phyloP scores from a whole-genome alignment of 2,329 filamentous ascomycete genomes.

The Atkinsonella hypoxylon region DNA sequence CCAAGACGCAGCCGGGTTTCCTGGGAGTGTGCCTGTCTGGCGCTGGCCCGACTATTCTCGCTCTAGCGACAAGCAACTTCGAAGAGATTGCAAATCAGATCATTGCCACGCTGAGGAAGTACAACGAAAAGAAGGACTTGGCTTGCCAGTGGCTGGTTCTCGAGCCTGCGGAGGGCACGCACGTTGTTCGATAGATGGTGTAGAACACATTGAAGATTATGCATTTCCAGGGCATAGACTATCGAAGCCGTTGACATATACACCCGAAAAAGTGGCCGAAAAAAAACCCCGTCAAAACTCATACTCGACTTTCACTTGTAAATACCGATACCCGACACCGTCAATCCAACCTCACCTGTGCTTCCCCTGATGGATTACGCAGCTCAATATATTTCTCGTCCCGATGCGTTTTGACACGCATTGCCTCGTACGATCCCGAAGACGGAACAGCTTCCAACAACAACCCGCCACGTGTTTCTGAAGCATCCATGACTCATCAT shows the following conservation, averaged over 20 bases:
- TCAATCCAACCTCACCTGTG: too few species aligned
- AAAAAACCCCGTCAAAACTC: not conserved
- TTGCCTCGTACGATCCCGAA: constrained; percentile 6
- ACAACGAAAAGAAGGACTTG: constrained; percentile 48
- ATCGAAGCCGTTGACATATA: not conserved
- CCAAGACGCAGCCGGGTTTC: constrained; percentile 73
- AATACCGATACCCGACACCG: not conserved
- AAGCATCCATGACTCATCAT: too few species aligned
- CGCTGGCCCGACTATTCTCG: constrained; percentile 88
- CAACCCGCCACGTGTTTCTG: not conserved
- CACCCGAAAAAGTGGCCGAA: not conserved
- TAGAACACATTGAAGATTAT: not conserved
- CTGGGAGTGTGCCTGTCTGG: constrained; percentile 91
- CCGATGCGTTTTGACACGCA: not conserved
- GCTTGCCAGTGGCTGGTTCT: constrained; percentile 78
- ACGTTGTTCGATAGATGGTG: constrained; percentile 26
- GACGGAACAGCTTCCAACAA: constrained; percentile 3
- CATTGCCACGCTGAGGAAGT: constrained; percentile 58
- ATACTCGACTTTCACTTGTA: not conserved
- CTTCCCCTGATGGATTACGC: too few species aligned
- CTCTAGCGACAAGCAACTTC: constrained; percentile 83
- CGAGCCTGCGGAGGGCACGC: constrained; percentile 68
- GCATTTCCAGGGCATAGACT: not conserved
- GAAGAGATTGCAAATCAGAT: constrained; percentile 73
- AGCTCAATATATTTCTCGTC: too few species aligned